Evolutionary conservation across 2,329 filamentous ascomycete species (phyloP).

Genomic region (Stenocarpella maydis): DNA sequence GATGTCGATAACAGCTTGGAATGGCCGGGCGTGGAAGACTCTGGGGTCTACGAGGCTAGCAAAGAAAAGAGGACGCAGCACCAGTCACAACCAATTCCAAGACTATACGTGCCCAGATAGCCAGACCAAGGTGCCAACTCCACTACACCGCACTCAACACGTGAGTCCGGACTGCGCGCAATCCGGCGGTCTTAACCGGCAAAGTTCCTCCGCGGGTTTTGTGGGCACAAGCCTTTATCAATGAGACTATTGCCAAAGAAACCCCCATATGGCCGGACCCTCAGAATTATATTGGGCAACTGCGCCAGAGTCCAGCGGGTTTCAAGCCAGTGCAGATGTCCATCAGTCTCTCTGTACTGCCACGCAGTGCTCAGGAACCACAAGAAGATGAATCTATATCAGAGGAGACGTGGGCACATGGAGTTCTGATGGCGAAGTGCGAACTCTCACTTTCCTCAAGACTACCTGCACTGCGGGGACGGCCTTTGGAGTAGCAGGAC

Average conservation of each 20-base stretch:
- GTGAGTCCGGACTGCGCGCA: background rate
- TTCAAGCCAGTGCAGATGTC: background rate
- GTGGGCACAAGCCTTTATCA: conserved; percentile 30
- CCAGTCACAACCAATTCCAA: background rate
- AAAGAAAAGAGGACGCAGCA: background rate
- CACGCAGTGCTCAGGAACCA: background rate
- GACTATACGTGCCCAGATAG: background rate
- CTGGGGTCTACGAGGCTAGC: too few relatives aligned
- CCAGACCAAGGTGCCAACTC: background rate
- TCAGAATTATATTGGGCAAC: too few relatives aligned
- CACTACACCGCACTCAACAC: background rate
- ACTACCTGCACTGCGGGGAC: background rate
- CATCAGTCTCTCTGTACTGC: background rate
- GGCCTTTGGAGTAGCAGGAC: conserved; percentile 4
- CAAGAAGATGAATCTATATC: background rate
- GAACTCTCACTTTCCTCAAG: background rate
- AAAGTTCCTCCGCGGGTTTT: background rate
- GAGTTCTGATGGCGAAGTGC: background rate
- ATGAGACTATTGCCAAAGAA: background rate
- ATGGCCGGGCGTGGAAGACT: background rate
- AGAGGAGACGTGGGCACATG: background rate
- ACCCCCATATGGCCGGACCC: background rate
- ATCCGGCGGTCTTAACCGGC: background rate
- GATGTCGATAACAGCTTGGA: background rate
- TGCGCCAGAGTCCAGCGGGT: too few relatives aligned